These are phyloP conservation scores for Fusarium denticulatum DNA, from an alignment of 2,329 filamentous ascomycete species.

Conservation along the genomic window DNA sequence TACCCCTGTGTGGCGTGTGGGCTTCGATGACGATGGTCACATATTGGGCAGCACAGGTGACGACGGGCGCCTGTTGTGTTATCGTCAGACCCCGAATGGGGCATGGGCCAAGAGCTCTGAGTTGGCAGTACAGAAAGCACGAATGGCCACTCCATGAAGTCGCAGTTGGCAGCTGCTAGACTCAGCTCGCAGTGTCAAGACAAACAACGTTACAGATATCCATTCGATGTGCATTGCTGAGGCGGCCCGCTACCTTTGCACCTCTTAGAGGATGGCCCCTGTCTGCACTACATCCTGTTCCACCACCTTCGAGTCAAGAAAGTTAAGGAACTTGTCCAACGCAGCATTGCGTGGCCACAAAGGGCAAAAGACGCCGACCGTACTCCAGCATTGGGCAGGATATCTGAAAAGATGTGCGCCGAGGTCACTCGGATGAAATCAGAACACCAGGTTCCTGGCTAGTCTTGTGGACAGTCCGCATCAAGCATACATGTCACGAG, in stretches of 20 bases:
- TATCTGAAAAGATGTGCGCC: not conserved
- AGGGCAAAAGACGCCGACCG: not conserved
- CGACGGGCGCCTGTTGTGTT: slow-evolving; percentile 73
- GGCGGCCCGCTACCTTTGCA: too few species aligned
- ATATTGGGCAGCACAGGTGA: slow-evolving; percentile 80
- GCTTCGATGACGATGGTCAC: slow-evolving; percentile 76
- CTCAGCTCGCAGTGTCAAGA: not conserved
- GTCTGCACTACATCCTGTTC: not conserved
- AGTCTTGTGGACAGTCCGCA: not conserved
- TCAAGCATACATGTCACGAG: not conserved
- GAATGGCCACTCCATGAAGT: slow-evolving; percentile 58
- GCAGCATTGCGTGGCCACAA: not conserved
- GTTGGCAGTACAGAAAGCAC: slow-evolving; percentile 66
- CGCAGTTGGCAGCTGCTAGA: not conserved
- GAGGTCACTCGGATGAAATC: not conserved
- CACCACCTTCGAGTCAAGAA: not conserved
- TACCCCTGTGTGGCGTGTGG: slow-evolving; percentile 79
- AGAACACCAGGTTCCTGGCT: not conserved
- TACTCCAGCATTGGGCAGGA: not conserved
- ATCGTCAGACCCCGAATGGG: slow-evolving; percentile 67
- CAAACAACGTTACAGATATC: not conserved
- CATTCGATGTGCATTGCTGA: not conserved
- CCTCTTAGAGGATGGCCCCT: not conserved
- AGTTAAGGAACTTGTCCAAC: not conserved
- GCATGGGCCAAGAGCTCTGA: slow-evolving; percentile 69